Base-by-base conservation (phyloP, 805 yeast species). In the Cyberlindnera meyerae region DNA sequence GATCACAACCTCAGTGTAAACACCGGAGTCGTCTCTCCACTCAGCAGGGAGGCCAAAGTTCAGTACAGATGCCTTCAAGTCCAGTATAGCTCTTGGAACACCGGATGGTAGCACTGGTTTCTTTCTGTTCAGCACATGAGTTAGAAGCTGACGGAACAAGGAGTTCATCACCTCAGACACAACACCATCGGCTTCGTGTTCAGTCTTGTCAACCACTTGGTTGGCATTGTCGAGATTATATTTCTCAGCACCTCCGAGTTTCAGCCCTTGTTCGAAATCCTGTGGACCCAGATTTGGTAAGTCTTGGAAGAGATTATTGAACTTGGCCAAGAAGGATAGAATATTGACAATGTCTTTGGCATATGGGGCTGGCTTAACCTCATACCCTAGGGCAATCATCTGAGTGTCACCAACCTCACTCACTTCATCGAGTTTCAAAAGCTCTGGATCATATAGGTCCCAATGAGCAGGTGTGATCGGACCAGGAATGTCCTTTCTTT, bases 1-100 rank as follows among this genome's bases (percentile, higher is more conserved):
- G 4, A 29, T 17, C 11, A 24, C 8, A n/a, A 43, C 42, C 11
- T 31, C 15, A 6, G 38, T 28, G 21, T 43, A 44, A 6, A 54
- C 35, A 3, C 32, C 39, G 2, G 45, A 33, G 37, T 54, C 57
- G 41, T 54, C 49, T 35, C 58, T 42, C 59, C 59, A 54, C 39
- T 53, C 57, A 7, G 20, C 26, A 4, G 59, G 59, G n/a, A 54
- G 34, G 3, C 59, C 58, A 37, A 41, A 47, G 1, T 3, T 13
- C 12, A 36, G 24, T 5, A 45, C 48, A 11, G 24, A 17, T 2
- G 39, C 13, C 24, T 44, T 49, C 14, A 53, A 36, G 15, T 51
- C 55, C 24, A 16, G 16, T 3, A 51, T 20, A 3, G 49, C 47
- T 27, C 39, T 51, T 3, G 39, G 12, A n/a, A 42, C 11, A 12